phyloP scores from a whole-genome alignment of 805 yeast species.

The Candida nonsorbophila region DNA sequence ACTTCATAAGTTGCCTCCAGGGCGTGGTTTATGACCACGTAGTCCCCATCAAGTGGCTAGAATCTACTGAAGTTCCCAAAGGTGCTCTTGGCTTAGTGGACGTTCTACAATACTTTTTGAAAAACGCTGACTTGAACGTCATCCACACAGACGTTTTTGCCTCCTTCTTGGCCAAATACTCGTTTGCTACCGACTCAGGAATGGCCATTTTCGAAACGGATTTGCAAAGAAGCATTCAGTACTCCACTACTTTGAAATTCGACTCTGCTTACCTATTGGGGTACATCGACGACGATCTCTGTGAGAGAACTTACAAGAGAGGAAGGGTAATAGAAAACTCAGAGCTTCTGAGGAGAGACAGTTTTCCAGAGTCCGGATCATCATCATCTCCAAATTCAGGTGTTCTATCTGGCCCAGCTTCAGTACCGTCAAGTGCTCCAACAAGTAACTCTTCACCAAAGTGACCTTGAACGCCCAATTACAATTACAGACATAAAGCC shows the following conservation, averaged over 20 bases:
- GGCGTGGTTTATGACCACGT: not conserved
- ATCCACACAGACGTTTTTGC: not conserved
- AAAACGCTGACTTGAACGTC: not conserved
- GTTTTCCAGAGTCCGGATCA: no score
- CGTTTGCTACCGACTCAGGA: conserved; percentile 3
- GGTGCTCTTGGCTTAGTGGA: conserved; percentile 2
- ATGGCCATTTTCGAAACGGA: conserved; percentile 2
- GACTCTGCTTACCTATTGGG: conserved; percentile 3
- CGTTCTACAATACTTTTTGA: not conserved
- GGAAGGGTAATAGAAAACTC: no score
- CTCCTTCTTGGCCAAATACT: conserved; percentile 1
- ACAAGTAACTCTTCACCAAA: no score
- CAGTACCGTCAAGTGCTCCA: no score
- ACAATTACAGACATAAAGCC: no score
- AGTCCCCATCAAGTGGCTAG: conserved; percentile 2
- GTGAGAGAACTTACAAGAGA: no score
- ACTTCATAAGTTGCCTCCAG: not conserved
- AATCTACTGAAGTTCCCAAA: conserved; percentile 1
- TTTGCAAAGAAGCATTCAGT: not conserved
- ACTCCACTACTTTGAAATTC: not conserved
- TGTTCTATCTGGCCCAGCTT: no score
- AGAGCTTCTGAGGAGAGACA: no score
- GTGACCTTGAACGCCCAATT: no score
- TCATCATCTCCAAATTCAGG: no score
- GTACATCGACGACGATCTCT: conserved; percentile 1